Evolutionary conservation across 495 filamentous ascomycete species (phyloP).

Genomic region (Tuber melanosporum): DNA sequence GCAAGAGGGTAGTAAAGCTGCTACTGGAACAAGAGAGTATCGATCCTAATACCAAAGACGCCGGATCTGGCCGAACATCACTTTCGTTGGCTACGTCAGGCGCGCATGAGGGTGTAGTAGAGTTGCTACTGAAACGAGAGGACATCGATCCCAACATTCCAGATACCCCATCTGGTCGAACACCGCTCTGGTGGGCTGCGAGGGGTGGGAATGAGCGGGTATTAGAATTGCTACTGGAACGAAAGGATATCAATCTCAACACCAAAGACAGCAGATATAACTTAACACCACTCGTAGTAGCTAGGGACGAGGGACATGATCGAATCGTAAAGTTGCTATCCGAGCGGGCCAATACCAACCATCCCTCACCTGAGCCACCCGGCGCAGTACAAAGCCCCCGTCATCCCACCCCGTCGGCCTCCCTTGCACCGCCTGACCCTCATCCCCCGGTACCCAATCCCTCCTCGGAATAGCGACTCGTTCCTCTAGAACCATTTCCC

Average conservation of each 20-base stretch:
- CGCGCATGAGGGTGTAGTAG: too few relatives aligned
- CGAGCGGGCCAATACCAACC: not conserved
- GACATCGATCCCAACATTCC: not conserved
- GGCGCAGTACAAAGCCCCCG: not conserved
- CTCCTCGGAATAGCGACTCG: not conserved
- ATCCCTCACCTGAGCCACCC: not conserved
- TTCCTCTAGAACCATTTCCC: not conserved
- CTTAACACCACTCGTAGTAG: not conserved
- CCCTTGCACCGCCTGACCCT: not conserved
- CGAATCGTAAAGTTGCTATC: not conserved
- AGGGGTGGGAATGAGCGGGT: not conserved
- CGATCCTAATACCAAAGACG: too few relatives aligned
- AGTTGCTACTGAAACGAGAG: too few relatives aligned
- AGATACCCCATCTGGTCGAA: not conserved
- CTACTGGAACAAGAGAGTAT: too few relatives aligned
- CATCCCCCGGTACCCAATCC: not conserved
- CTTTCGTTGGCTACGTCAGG: too few relatives aligned
- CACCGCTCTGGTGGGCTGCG: not conserved
- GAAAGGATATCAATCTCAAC: not conserved
- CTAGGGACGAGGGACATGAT: fast-evolving
- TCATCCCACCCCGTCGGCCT: not conserved
- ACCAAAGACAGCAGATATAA: not conserved
- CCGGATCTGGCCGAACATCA: too few relatives aligned
- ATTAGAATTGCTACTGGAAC: not conserved
- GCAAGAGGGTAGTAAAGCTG: too few relatives aligned